These are phyloP conservation scores for Jackrogersella minutella DNA, from an alignment of 495 filamentous ascomycete species.

Conservation along the genomic window DNA sequence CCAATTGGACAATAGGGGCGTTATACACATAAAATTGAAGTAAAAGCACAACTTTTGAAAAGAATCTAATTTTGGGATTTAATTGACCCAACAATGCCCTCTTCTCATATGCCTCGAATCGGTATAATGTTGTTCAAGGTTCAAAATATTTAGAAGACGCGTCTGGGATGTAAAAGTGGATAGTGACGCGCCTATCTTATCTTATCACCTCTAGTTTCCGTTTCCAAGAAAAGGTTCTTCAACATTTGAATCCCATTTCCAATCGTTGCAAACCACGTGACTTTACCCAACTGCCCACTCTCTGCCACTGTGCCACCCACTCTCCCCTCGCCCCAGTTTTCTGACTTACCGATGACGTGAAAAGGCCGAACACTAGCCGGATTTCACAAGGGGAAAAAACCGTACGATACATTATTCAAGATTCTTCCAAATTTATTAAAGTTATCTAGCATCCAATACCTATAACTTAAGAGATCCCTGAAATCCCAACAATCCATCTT, in stretches of 20 bases:
- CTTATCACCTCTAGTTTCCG: slow-evolving; percentile 28
- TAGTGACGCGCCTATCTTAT: slow-evolving; percentile 37
- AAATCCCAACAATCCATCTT: background rate
- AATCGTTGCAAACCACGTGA: too few species aligned
- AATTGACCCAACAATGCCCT: slow-evolving; percentile 13
- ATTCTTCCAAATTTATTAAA: too few species aligned
- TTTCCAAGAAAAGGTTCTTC: too few species aligned
- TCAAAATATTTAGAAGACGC: slow-evolving; percentile 19
- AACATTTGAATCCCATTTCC: too few species aligned
- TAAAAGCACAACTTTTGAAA: background rate
- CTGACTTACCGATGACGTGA: slow-evolving; percentile 37
- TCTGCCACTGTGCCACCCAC: background rate
- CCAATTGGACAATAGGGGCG: background rate
- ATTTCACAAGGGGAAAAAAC: background rate
- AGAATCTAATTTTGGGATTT: background rate
- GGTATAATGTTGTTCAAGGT: too few species aligned
- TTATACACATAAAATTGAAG: background rate
- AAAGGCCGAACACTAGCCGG: slow-evolving; percentile 11
- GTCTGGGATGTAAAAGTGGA: slow-evolving; percentile 15
- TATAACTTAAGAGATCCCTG: background rate
- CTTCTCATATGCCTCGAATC: background rate
- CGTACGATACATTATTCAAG: background rate
- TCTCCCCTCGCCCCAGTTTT: slow-evolving; percentile 6
- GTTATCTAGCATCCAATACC: too few species aligned
- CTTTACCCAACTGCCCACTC: background rate